Evolutionary conservation across 1,284 basidiomycete species (phyloP).

Genomic region (Ustilago vetiveriae): DNA sequence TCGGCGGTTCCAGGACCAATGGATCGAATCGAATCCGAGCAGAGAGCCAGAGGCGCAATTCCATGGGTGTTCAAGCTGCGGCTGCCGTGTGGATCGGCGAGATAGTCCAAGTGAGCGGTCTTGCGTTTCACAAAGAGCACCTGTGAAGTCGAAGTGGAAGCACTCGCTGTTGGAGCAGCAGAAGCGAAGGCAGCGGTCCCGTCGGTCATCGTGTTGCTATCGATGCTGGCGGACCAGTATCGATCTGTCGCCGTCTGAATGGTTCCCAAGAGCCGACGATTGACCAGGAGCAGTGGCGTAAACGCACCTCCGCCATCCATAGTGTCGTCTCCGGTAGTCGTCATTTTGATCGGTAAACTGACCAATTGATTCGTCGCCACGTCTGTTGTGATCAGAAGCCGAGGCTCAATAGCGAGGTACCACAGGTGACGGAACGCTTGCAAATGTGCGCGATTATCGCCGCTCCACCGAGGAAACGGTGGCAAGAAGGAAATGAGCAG

Average conservation of each 20-base stretch:
- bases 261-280: conserved; percentile 70
- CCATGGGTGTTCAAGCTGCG: conserved; percentile 74
- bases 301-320: conserved; percentile 1
- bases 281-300: conserved; percentile 84
- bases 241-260: conserved; percentile 88
- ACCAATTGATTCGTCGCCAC: conserved; percentile 54
- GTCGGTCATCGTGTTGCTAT: conserved; percentile 15
- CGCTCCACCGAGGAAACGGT: conserved; percentile 74
- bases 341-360: conserved; percentile 44
- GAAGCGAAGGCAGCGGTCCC: not conserved
- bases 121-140: conserved; percentile 81
- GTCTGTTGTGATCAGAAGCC: conserved; percentile 82
- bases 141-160: conserved; percentile 19
- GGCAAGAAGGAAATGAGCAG: conserved; percentile 85
- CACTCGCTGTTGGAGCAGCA: not conserved
- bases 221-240: conserved; percentile 73
- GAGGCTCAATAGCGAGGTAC: conserved; percentile 92
- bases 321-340: not conserved
- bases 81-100: conserved; percentile 89
- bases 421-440: conserved; percentile 95
- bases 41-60: conserved; percentile 17
- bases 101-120: conserved; percentile 89
- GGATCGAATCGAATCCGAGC: conserved; percentile 6
- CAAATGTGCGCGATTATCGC: conserved; percentile 88
- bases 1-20: conserved; percentile 69